phyloP scores from a whole-genome alignment of 805 yeast genomes.

The Yarrowia divulgata region DNA sequence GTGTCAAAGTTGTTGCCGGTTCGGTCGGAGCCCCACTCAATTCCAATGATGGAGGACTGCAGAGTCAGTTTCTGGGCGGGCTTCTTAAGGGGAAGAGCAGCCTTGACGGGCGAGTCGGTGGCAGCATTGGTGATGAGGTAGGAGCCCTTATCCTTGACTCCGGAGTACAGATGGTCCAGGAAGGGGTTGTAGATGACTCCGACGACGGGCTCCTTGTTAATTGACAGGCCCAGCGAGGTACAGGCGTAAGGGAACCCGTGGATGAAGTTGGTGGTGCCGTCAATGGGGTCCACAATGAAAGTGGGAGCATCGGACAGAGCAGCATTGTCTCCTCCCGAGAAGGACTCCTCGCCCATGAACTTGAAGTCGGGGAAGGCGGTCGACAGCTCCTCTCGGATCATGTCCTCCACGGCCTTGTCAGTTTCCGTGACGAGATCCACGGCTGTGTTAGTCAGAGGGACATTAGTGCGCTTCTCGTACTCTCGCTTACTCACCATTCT shows the following conservation, averaged over 20 bases:
- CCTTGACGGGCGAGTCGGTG: conserved; percentile 22
- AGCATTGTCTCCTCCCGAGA: conserved; percentile 56
- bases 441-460: conserved; percentile 45
- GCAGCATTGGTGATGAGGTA: conserved; percentile 55
- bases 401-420: conserved; percentile 62
- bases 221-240: conserved; percentile 65
- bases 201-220: conserved; percentile 58
- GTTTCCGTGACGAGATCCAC: conserved; percentile 70
- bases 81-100: conserved; percentile 50
- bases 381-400: conserved; percentile 51
- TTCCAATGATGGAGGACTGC: conserved; percentile 62
- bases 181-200: conserved; percentile 74
- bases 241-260: conserved; percentile 69
- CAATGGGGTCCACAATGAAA: conserved; percentile 70
- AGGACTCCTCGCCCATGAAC: conserved; percentile 70
- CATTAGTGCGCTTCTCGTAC: too few relatives aligned
- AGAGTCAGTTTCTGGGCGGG: conserved; percentile 54
- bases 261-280: conserved; percentile 70
- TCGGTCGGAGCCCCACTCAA: conserved; percentile 70
- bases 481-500: conserved; percentile 49
- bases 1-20: conserved; percentile 58
- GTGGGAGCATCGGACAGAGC: conserved; percentile 61
- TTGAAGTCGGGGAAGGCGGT: conserved; percentile 57
- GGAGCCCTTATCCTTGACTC: conserved; percentile 64
- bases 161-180: conserved; percentile 60